phyloP scores from a whole-genome alignment of 331 rosid species.

The Stylosanthes scabra region DNA sequence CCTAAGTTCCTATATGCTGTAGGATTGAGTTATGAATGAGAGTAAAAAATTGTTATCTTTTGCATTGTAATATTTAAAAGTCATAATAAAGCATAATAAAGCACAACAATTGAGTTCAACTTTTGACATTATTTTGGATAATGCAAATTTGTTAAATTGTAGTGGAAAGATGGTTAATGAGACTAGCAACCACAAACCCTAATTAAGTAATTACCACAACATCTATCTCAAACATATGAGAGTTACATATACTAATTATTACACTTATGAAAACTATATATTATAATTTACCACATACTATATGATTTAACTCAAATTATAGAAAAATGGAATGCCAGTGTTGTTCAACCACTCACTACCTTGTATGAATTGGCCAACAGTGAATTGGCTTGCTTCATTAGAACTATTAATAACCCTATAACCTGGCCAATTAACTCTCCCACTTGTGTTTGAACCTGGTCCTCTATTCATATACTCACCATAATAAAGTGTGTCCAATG shows the following conservation, averaged over 20 bases:
- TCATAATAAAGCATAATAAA: too few relatives aligned
- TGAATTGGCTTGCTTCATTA: constrained; percentile 62
- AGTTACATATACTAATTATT: too few relatives aligned
- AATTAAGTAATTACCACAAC: background rate
- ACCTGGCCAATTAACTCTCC: constrained; percentile 58
- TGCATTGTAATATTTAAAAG: too few relatives aligned
- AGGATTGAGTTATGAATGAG: too few relatives aligned
- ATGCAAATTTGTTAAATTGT: background rate
- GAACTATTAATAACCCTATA: constrained; percentile 58
- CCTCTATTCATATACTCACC: constrained; percentile 65
- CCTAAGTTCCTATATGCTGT: too few relatives aligned
- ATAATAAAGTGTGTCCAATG: constrained; percentile 57
- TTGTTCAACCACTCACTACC: constrained; percentile 69
- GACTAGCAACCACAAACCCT: background rate
- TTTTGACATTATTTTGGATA: too few relatives aligned
- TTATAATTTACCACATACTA: background rate
- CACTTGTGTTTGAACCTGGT: constrained; percentile 52
- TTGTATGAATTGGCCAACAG: constrained; percentile 58
- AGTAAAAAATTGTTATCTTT: too few relatives aligned
- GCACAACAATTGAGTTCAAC: too few relatives aligned
- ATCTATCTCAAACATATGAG: background rate
- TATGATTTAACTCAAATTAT: constrained; percentile 21
- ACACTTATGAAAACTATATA: background rate
- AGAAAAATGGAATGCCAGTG: constrained; percentile 55
- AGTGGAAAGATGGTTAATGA: background rate